A percentile compares a stretch with the other conserved stretches of the same genome.
These are phyloP conservation scores for Neofusicoccum kwambonambiense DNA, from an alignment of 2,329 filamentous ascomycete genomes.

Conservation along the genomic window DNA sequence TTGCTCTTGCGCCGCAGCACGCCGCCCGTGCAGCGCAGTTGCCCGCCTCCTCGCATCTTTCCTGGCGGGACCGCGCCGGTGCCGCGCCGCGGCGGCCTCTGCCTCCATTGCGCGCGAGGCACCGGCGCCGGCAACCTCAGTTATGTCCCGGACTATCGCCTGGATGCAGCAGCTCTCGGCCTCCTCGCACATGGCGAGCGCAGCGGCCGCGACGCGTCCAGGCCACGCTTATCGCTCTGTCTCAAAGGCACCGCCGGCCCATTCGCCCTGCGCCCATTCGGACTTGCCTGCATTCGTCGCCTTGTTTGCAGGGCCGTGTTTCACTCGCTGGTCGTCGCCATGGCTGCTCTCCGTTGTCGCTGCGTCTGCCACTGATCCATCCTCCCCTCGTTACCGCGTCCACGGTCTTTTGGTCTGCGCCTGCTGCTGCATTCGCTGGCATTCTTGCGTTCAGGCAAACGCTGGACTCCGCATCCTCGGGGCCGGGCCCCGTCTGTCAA, in stretches of 20 bases:
- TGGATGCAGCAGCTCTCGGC: slow-evolving; percentile 4
- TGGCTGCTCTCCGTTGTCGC: not conserved
- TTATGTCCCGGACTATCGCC: slow-evolving; percentile 3
- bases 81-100: not conserved
- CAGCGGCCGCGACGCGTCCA: not conserved
- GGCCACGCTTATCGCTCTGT: not conserved
- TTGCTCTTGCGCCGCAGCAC: not conserved
- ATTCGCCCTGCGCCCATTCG: not conserved
- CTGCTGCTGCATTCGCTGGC: not conserved
- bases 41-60: slow-evolving; percentile 2
- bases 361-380: not conserved
- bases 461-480: not conserved
- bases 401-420: not conserved
- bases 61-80: not conserved
- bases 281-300: slow-evolving; percentile 3
- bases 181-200: not conserved
- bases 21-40: not conserved
- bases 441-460: not conserved
- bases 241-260: not conserved
- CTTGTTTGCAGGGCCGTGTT: not conserved
- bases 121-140: not conserved
- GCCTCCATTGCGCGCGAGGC: not conserved
- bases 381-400: not conserved
- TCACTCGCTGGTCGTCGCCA: not conserved
- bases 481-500: not conserved